Base-by-base conservation (phyloP, 1,284 basidiomycete species). In the Amylostereum chailletii region DNA sequence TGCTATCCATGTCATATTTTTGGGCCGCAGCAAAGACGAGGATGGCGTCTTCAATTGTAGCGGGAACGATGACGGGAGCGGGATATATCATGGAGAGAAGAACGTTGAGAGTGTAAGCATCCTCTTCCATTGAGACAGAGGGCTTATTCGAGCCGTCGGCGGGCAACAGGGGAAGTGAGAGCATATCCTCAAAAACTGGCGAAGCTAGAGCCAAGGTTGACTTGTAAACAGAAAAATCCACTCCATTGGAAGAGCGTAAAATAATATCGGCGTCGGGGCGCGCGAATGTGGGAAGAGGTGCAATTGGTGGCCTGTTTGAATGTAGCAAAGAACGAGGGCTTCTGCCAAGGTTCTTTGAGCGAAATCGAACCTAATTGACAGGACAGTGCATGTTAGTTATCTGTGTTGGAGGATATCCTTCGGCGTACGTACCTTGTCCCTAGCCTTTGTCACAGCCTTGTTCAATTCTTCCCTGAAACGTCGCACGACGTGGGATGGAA, bases 171-270 rank as follows among this genome's bases (percentile, higher is more conserved):
- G 53, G 53, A 11, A 57, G 37, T 8, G 51, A 45, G 30, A 57
- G 51, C 50, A 57, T 49, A 27, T 31, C 40, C 8, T 50, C 49
- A 46, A 61, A 59, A 3, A 58, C 51, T 0, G 54, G 53, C 6
- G 62, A 61, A 0, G 55, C 58, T n/a, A 52, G 48, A 7, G 40
- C n/a, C n/a, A 62, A 57, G 32, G 59, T 54, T n/a, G 45, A 40
- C 8, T 48, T 55, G 38, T 53, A 52, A 1, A 57, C 53, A 6
- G 47, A 44, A 33, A 61, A 61, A 19, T 55, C 48, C 1, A 51
- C 37, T 6, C 36, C 42, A 34, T 55, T 49, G 5, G 49, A 37
- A 1, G 53, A 50, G 39, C 47, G 49, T 27, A 57, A 36, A 36
- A 51, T 37, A 3, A 54, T 32, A 40, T 56, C 52, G n/a, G 51